These are phyloP conservation scores for Phytophthora quininea DNA, from an alignment of 352 stramenopile species.

Conservation along the genomic window DNA sequence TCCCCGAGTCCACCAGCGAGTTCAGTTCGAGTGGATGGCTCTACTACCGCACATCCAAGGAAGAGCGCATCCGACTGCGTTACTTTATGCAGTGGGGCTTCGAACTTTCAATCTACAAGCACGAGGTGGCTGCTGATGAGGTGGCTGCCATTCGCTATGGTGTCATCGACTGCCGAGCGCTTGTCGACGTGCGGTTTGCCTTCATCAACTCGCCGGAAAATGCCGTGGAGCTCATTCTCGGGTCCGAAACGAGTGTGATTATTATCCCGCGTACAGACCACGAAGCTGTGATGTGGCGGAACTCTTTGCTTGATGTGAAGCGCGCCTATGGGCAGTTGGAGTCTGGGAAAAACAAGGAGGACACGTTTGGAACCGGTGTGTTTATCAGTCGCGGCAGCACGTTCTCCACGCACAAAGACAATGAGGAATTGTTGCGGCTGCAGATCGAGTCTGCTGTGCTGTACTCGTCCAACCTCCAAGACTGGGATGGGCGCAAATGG, in stretches of 20 bases:
- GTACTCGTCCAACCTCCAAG: constrained; percentile 86
- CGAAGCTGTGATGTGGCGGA: constrained; percentile 87
- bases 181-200: constrained; percentile 84
- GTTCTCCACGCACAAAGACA: constrained; percentile 85
- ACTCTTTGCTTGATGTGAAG: constrained; percentile 83
- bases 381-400: constrained; percentile 88
- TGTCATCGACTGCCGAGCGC: constrained; percentile 84
- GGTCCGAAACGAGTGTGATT: constrained; percentile 77
- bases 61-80: constrained; percentile 80
- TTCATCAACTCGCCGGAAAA: constrained; percentile 89
- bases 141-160: constrained; percentile 82
- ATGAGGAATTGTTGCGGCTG: constrained; percentile 81
- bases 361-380: constrained; percentile 74
- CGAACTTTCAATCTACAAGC: constrained; percentile 91
- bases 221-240: constrained; percentile 81
- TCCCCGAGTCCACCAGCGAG: constrained; percentile 28
- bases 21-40: constrained; percentile 86
- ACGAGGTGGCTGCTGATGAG: constrained; percentile 84
- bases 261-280: constrained; percentile 85
- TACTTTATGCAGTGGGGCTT: constrained; percentile 91
- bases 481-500: constrained; percentile 88
- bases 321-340: constrained; percentile 77
- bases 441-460: constrained; percentile 85
- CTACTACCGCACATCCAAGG: constrained; percentile 84
- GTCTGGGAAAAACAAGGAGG: constrained; percentile 75